Evolutionary conservation across 1,139 yeast species (phyloP), one percentile per base, ranked within the genome.

Genomic region (Kluyveromyces sp.): DNA sequence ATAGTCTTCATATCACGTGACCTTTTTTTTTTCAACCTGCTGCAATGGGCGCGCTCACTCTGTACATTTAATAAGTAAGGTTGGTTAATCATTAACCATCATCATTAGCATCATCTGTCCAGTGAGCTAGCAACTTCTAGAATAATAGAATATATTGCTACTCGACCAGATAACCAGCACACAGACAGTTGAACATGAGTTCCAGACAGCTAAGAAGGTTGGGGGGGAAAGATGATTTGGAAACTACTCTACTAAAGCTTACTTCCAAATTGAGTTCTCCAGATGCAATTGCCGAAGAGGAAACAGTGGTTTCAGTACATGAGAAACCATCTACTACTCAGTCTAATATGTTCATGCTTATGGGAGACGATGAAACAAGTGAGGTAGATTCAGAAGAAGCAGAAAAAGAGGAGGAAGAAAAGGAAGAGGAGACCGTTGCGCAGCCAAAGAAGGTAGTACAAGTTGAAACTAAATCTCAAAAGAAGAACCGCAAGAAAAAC

Each of bases 121-220:
- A 15, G 21, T 15, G 21, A 15, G 2, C 21, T 15, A 15, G 21
- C 21, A 15, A 15, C 21, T 15, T 15, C 21, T 15, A 15, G 21
- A 15, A 15, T 15, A 15, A 15, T 15, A 15, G 21, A 15, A 15
- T 15, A 15, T 15, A 15, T 15, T 15, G 21, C 21, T 15, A 2
- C 21, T 15, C 21, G 21, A 15, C 21, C 21, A 15, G 21, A 15
- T 15, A 15, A 1, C 21, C 21, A 15, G 21, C 21, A 30, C 8
- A 7, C 7, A 30, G 7, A 30, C 8, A 4, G 7, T 10, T 8
- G 10, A 42, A 4, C n/a, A 81, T 83, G 92, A 81, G 89, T 70
- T 78, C 84, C 2, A 73, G 89, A 60, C 85, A 84, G 6, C 65
- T 83, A 48, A 74, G 77, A 55, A 73, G 77, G 51, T 66, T 80